A percentile compares a stretch with the other conserved stretches of the same genome.
Conservation (phyloP, 305 asterid genomes). For the Fraxinus xanthoxyloides region DNA sequence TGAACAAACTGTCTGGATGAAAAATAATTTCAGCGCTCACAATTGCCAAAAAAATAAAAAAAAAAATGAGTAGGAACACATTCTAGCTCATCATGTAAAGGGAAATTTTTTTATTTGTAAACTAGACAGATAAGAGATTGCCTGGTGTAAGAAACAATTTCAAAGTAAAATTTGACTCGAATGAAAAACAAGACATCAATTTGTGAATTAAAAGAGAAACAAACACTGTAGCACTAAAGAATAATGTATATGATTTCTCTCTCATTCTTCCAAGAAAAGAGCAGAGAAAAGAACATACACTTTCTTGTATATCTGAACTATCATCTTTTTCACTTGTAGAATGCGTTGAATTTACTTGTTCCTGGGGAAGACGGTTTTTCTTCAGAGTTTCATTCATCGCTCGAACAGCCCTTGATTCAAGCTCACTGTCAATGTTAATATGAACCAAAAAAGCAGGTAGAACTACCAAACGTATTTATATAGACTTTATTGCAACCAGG, state of each 20-base stretch:
- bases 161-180: not conserved
- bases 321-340: constrained; percentile 60
- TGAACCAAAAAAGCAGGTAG: constrained; percentile 8
- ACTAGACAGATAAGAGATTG: not conserved
- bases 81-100: constrained; percentile 1
- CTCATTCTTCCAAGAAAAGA: constrained; percentile 18
- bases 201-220: constrained; percentile 4
- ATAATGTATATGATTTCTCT: constrained; percentile 3
- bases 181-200: not conserved
- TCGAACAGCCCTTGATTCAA: constrained; percentile 74
- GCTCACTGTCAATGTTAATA: constrained; percentile 21
- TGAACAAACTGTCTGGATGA: not conserved
- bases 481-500: constrained; percentile 7
- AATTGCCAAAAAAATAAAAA: not conserved
- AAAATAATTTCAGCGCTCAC: not conserved
- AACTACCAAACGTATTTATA: constrained; percentile 21
- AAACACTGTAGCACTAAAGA: constrained; percentile 12
- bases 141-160: not conserved
- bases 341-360: constrained; percentile 42
- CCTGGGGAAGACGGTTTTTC: constrained; percentile 54
- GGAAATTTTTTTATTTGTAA: not conserved
- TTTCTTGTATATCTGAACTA: constrained; percentile 54
- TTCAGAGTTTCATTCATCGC: constrained; percentile 69
- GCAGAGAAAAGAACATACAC: constrained; percentile 42
- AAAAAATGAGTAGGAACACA: not conserved